Base-by-base conservation (phyloP, 139 green algal species). In the Nannochloris sp. region DNA sequence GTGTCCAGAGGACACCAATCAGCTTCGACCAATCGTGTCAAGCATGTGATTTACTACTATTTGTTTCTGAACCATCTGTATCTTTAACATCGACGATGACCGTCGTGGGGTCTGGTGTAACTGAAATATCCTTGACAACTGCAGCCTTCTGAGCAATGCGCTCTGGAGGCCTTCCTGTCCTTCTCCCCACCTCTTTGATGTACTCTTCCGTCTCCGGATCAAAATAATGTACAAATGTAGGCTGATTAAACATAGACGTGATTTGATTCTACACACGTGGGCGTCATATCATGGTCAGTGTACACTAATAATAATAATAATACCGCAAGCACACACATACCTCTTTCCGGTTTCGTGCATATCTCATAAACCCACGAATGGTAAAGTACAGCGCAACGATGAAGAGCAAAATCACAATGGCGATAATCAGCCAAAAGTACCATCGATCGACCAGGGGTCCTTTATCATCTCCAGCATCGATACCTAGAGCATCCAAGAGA, bases 391-490 rank as follows among this genome's bases (percentile, higher is more conserved):
- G 0, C 0, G 6, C 12, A 0, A 64, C 57, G 18, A 64, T 58
- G n/a, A 64, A 56, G 18, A 58, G 3, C 19, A 16, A 27, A 50
- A 31, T 27, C 0, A 31, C 25, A 0, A 64, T 1, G 1, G 21
- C 57, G 0, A 64, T 64, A 18, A 25, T 31, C 23, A 64, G 0
- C 57, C 57, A 64, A 29, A 64, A 64, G 0, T 64, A 31, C 57
- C 57, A 64, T 64, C 23, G 21, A 58, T 58, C 19, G 21, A 27
- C n/a, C 18, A 53, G 4, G 2, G 46, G n/a, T 4, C 46, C 46
- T 4, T 53, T 8, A 4, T 53, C 46, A 24, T 0, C 4, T 4
- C 34, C 34, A 1, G 11, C 0, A 19, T 12, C 11, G 0, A 53
- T 19, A 3, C 46, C 46, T 1, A 53, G n/a, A 53, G 16, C 46